These are phyloP conservation scores for Colletotrichum sp. DNA, from an alignment of 2,329 filamentous ascomycete genomes.

Conservation along the genomic window DNA sequence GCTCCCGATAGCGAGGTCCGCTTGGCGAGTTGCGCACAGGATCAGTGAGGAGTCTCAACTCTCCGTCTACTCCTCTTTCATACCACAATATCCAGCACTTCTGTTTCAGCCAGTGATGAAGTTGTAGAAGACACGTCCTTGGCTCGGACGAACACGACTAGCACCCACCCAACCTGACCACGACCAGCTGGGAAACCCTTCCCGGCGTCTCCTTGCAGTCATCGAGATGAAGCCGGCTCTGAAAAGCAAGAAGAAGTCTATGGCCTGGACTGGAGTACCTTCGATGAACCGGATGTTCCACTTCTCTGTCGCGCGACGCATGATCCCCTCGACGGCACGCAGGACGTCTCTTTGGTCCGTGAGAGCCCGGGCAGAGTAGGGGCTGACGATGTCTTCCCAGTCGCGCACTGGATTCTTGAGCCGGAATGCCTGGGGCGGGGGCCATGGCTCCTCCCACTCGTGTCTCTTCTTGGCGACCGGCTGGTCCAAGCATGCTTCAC, in stretches of 20 bases:
- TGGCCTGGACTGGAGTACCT: not conserved
- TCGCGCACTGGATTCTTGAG: not conserved
- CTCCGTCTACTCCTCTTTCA: accelerated
- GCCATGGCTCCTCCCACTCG: not conserved
- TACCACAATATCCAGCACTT: not conserved
- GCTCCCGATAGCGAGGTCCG: not conserved
- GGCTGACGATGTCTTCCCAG: not conserved
- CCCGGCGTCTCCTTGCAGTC: not conserved
- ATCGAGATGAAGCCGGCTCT: not conserved
- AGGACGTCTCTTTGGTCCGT: not conserved
- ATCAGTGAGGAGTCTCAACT: not conserved
- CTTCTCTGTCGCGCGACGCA: not conserved
- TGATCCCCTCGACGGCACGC: not conserved
- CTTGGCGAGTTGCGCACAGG: not conserved
- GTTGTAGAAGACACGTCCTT: not conserved
- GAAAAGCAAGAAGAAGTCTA: not conserved
- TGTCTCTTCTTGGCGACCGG: not conserved
- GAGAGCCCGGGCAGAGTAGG: not conserved
- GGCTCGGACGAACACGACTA: not conserved
- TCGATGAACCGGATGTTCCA: not conserved
- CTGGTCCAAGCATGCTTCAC: not conserved
- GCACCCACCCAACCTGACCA: not conserved
- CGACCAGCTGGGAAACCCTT: not conserved
- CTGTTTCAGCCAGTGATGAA: not conserved
- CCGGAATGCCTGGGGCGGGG: not conserved